Evolutionary conservation across 2,329 filamentous ascomycete genomes (phyloP), one percentile per base, ranked within the genome.

Genomic region (Aspergillus eucalypticola): DNA sequence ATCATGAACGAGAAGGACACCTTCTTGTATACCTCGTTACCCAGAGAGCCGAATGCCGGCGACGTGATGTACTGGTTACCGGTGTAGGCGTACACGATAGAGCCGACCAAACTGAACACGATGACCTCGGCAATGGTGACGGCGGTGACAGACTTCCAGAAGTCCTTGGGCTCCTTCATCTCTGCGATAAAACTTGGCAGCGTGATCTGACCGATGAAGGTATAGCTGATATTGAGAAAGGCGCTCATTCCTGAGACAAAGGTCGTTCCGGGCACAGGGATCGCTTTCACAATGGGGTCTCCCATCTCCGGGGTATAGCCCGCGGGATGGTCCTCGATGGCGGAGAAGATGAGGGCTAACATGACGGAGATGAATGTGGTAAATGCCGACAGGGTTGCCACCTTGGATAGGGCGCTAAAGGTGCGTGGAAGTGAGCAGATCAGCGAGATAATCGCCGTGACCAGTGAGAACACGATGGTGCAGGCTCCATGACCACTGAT

Each of bases 141-240:
- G 2, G 89, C 89, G 86, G 92, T 96, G 1, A 97, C 85, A 2
- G 93, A 91, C 78, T 97, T 97, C 68, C 92, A 92, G 72, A 97
- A 97, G 67, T 97, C 93, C 59, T 85, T 87, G 1, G 83, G 86
- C 50, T 87, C 81, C 71, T 84, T 90, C 93, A 97, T 97, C 76
- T 97, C 93, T 3, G 93, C 92, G 65, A 97, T 97, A 79, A 97
- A 97, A 67, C 90, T 94, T 0, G 93, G 93, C 13, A 97, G 83
- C 0, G 93, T 96, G 69, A 96, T 96, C 74, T 97, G 93, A 0
- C 93, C 93, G 67, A 97, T 96, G 73, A 97, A 96, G 0, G 93
- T 96, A 75, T 96, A 97, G 77, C 88, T 91, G 72, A 97, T 97
- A 77, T 97, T 97, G 74, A 97, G 83, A 77, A 96, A 96, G 0